Evolutionary conservation across 371 early-diverging fungal genomes (phyloP), one percentile per base, ranked within the genome.

Genomic region (Mortierella sp.): DNA sequence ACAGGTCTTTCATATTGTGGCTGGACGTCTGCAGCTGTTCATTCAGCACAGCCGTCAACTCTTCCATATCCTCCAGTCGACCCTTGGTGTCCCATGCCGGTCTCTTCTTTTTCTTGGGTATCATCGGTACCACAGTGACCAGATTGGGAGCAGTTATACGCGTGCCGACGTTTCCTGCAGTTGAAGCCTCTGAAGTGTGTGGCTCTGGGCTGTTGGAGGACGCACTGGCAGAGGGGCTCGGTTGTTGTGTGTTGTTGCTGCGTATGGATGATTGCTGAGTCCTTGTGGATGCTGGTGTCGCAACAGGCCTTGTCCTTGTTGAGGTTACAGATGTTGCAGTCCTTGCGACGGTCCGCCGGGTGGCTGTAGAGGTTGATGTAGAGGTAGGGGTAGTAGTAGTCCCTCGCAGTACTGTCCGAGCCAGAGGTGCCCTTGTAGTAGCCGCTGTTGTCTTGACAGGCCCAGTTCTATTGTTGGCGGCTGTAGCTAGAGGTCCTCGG

Each of bases 21-120:
- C 87, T 81, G 14, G 86, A 88, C 1, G 83, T 74, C 43, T 83
- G 80, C 6, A 89, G 78, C 41, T 83, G 78, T 0, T 86, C 71
- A 27, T 83, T 84, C 38, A 90, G 71, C 27, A 80, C 71, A 27
- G 75, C 74, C 32, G 81, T 84, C 12, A 84, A 63, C 54, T 90
- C 88, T 72, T 93, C 92, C 90, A 93, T 86, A 74, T 93, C 94
- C 71, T 91, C 89, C 21, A 94, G 77, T 24, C 91, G 89, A 4
- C 93, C 93, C 87, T 93, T 93, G 0, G 91, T 89, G 77, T 94
- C 94, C 91, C 92, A 93, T 29, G 90, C 90, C 8, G 93, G 88
- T 35, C 93, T 74, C 83, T 92, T 93, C 78, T 91, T 93, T 75
- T 88, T 90, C 48, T 82, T 84, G 0, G 77, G 51, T 1, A 79